These are phyloP conservation scores for Candida germanica DNA, from an alignment of 805 yeast genomes.

Conservation along the genomic window DNA sequence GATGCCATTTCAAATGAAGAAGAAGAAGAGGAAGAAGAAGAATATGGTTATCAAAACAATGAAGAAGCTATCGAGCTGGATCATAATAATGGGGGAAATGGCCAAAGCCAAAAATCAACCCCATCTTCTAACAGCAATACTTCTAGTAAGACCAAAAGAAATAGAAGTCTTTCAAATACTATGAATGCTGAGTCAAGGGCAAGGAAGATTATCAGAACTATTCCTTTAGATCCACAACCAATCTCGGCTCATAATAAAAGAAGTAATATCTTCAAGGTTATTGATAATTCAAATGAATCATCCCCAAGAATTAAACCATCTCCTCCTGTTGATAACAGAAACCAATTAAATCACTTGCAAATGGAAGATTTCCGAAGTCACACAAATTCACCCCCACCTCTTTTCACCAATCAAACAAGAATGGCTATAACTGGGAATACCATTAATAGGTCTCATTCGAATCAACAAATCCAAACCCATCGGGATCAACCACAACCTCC, in stretches of 20 bases:
- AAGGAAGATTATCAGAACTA: slow-evolving; percentile 68
- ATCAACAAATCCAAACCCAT: neutral
- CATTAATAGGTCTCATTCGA: slow-evolving; percentile 14
- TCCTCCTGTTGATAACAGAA: slow-evolving; percentile 1
- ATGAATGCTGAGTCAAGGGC: slow-evolving; percentile 70
- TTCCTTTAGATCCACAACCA: slow-evolving; percentile 83
- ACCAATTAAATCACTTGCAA: slow-evolving; percentile 1
- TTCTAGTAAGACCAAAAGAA: slow-evolving; percentile 35
- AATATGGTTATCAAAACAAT: slow-evolving; percentile 13
- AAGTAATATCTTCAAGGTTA: slow-evolving; percentile 37
- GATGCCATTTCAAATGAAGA: slow-evolving; percentile 23
- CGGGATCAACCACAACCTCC: neutral
- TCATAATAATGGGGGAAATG: slow-evolving; percentile 13
- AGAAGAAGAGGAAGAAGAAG: slow-evolving; percentile 24
- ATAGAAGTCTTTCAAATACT: slow-evolving; percentile 51
- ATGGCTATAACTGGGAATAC: slow-evolving; percentile 17
- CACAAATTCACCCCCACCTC: slow-evolving; percentile 10
- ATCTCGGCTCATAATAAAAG: slow-evolving; percentile 42
- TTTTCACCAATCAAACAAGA: slow-evolving; percentile 7
- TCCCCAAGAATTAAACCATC: slow-evolving; percentile 21
- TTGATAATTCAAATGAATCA: slow-evolving; percentile 31
- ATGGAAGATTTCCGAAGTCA: slow-evolving; percentile 4
- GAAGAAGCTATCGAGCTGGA: slow-evolving; percentile 24
- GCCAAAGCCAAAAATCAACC: slow-evolving; percentile 28
- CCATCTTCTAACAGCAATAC: slow-evolving; percentile 32